Evolutionary conservation across 306 rosid genomes (phyloP), one percentile per base, ranked within the genome.

Genomic region (Fragaria iinumae): DNA sequence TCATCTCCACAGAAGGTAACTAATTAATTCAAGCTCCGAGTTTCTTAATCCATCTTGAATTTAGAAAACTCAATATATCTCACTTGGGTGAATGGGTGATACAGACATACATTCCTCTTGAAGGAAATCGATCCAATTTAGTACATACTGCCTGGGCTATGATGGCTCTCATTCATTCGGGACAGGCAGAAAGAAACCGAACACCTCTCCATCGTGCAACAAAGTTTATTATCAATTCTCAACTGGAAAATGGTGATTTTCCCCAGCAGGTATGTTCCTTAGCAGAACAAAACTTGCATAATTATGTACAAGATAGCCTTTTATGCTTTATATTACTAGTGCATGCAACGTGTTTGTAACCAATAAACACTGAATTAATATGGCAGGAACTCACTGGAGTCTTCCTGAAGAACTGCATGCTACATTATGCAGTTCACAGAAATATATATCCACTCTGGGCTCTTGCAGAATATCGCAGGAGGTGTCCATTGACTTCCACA

Each of bases 141-240:
- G 92, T 89, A 23, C 97, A 91, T 0, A 91, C 94, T 1, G 87
- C 91, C 12, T 89, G 93, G 97, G 92, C 91, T 16, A 74, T 89
- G 80, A 85, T 91, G 91, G 93, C 86, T 43, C 79, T 91, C 36
- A 82, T 89, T 79, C 83, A 88, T 78, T 56, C 87, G 0, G 90
- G 88, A 56, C 74, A 89, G 88, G 91, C 80, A 2, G 89, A 89
- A 45, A 85, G 87, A 81, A 89, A 91, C 55, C 84, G 82, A 4
- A 69, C 62, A 34, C 91, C 97, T 69, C 90, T 91, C 56, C 91
- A 89, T 13, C 81, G 84, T 0, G 90, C 93, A 1, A 90, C 90
- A 29, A 89, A 83, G 72, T 43, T 88, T 18, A 12, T 89, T 20
- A 88, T 89, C 60, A 91, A 88, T 75, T 84, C 90, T 36, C 95